phyloP scores from a whole-genome alignment of 1,284 basidiomycete genomes.

The Fomes fomentarius region DNA sequence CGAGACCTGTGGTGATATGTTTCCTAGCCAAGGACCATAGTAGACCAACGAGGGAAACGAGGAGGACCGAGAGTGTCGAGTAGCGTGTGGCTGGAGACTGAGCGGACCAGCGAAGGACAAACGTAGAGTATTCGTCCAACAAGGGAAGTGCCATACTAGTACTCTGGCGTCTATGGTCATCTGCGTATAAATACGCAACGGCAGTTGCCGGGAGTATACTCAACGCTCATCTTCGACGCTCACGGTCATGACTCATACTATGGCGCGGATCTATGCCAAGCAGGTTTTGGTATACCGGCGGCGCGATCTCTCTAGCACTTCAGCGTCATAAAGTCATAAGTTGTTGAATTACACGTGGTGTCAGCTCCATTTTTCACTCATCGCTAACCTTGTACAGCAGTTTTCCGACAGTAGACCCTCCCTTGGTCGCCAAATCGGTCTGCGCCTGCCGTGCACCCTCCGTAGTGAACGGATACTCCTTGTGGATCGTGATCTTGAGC shows the following conservation, averaged over 20 bases:
- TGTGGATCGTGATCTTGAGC: constrained; percentile 74
- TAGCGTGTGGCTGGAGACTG: constrained; percentile 1
- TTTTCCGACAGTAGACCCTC: constrained; percentile 85
- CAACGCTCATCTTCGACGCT: not conserved
- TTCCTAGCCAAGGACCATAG: constrained; percentile 8
- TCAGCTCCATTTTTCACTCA: too few relatives aligned
- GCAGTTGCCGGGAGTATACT: not conserved
- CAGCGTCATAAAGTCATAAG: too few relatives aligned
- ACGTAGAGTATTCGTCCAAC: too few relatives aligned
- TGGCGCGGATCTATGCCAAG: too few relatives aligned
- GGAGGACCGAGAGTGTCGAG: constrained; percentile 15
- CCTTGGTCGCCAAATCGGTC: constrained; percentile 62
- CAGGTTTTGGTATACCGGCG: too few relatives aligned
- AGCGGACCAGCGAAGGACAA: constrained; percentile 5
- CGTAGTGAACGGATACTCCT: constrained; percentile 83
- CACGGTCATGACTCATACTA: too few relatives aligned
- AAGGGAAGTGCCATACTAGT: constrained; percentile 16
- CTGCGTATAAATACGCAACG: not conserved
- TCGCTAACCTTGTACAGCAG: constrained; percentile 65
- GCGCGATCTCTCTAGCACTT: too few relatives aligned
- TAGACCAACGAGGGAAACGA: constrained; percentile 4
- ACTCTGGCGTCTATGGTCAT: too few relatives aligned
- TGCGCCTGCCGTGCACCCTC: constrained; percentile 84
- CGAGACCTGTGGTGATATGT: not conserved
- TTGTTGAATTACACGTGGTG: too few relatives aligned